Evolutionary conservation across 371 early-diverging fungal species (phyloP).

Genomic region (Coemansia sp.): DNA sequence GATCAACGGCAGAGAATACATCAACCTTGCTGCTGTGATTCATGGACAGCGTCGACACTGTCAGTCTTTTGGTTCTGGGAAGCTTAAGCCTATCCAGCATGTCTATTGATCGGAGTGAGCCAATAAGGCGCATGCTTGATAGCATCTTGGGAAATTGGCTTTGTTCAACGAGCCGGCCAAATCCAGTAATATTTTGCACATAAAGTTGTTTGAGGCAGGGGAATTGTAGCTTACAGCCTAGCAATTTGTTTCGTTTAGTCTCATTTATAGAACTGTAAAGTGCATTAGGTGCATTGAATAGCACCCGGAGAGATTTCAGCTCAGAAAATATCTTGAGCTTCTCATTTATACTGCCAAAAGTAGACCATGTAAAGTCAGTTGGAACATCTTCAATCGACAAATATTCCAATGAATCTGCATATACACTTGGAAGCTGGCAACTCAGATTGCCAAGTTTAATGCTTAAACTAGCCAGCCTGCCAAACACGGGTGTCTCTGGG

Average conservation of each 20-base stretch:
- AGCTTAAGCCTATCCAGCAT: background rate
- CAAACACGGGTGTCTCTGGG: background rate
- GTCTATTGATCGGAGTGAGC: background rate
- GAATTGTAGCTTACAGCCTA: background rate
- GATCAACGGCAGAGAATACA: background rate
- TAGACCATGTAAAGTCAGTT: background rate
- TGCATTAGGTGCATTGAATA: background rate
- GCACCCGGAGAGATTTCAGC: background rate
- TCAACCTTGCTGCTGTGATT: background rate
- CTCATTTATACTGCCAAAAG: background rate
- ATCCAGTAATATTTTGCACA: conserved; percentile 3
- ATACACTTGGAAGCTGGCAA: background rate
- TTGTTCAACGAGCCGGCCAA: background rate
- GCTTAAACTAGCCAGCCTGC: background rate
- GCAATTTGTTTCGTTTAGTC: background rate
- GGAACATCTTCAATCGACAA: conserved; percentile 1
- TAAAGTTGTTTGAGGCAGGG: background rate
- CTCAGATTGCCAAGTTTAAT: background rate
- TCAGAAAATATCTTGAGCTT: background rate
- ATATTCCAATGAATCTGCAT: background rate
- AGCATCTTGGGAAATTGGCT: conserved; percentile 1
- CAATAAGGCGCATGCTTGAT: background rate
- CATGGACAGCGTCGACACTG: background rate
- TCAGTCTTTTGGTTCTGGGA: background rate
- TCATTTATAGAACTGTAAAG: no score